Conservation (phyloP, 2,329 filamentous ascomycete species). For the Westerdykella aurantiaca region DNA sequence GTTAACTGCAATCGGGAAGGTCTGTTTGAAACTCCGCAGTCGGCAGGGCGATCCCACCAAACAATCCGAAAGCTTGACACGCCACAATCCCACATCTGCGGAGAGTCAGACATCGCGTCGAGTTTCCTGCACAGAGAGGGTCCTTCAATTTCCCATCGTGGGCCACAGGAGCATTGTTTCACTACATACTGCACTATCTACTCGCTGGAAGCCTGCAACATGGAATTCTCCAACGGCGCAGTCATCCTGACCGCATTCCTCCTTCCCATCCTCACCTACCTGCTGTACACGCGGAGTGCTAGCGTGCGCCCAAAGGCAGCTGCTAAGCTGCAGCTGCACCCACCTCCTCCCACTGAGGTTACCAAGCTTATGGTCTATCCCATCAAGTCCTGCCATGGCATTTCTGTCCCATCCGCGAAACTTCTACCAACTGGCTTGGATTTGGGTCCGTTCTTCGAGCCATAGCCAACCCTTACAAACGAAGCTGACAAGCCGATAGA, state of each 20-base stretch:
- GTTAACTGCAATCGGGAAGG: too few species aligned
- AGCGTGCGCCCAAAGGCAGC: slow-evolving; percentile 6
- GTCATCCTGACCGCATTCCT: slow-evolving; percentile 24
- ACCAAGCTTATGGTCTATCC: slow-evolving; percentile 55
- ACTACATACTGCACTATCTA: background rate
- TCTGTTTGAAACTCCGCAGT: too few species aligned
- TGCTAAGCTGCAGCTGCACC: slow-evolving; percentile 23
- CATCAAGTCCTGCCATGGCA: slow-evolving; percentile 61
- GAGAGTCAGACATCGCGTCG: too few species aligned
- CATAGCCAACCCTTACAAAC: background rate
- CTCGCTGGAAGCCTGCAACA: too few species aligned
- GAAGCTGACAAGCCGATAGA: slow-evolving; percentile 35
- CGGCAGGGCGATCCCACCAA: too few species aligned
- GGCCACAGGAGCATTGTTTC: background rate
- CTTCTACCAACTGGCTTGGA: slow-evolving; percentile 54
- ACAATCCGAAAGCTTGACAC: too few species aligned
- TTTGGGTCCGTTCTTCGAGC: slow-evolving; percentile 24
- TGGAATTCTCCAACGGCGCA: slow-evolving; percentile 20
- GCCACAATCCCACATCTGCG: too few species aligned
- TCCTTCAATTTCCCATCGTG: background rate
- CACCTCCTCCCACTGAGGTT: slow-evolving; percentile 39
- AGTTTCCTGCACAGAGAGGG: too few species aligned
- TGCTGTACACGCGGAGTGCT: slow-evolving; percentile 14
- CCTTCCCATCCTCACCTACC: slow-evolving; percentile 28
- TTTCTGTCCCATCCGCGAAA: slow-evolving; percentile 48